Conservation (phyloP, 805 yeast species). For the Metschnikowia arizonensis region DNA sequence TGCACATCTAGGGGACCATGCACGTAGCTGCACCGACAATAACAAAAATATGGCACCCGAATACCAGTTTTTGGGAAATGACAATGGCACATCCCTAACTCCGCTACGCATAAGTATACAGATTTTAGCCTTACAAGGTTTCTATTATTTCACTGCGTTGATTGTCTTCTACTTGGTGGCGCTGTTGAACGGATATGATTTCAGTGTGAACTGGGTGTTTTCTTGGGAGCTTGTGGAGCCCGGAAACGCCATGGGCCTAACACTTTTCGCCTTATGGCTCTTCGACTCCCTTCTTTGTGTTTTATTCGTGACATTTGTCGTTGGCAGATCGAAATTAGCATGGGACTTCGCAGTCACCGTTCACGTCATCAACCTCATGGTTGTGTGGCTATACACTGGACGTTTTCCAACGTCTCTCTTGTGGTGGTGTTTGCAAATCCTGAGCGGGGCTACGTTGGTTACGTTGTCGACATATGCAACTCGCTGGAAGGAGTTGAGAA, state of each 20-base stretch:
- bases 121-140: constrained; percentile 69
- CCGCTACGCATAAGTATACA: constrained; percentile 42
- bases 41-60: constrained; percentile 5
- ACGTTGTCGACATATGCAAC: constrained; percentile 85
- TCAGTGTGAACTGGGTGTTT: constrained; percentile 67
- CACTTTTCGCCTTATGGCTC: constrained; percentile 73
- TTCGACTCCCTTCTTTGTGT: constrained; percentile 80
- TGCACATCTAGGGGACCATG: neutral
- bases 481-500: constrained; percentile 85
- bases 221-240: constrained; percentile 73
- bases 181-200: constrained; percentile 64
- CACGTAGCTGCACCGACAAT: neutral
- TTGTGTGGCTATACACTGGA: constrained; percentile 62
- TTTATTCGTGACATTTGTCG: constrained; percentile 76
- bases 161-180: constrained; percentile 63
- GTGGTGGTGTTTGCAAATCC: constrained; percentile 82
- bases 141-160: constrained; percentile 73
- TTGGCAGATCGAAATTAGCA: constrained; percentile 89
- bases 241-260: constrained; percentile 77
- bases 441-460: constrained; percentile 66
- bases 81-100: constrained; percentile 7
- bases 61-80: constrained; percentile 10
- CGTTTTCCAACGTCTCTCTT: constrained; percentile 64
- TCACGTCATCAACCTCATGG: constrained; percentile 70
- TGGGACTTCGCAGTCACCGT: constrained; percentile 96